Conservation (phyloP, 495 filamentous ascomycete genomes). For the Neurospora tetraspora region DNA sequence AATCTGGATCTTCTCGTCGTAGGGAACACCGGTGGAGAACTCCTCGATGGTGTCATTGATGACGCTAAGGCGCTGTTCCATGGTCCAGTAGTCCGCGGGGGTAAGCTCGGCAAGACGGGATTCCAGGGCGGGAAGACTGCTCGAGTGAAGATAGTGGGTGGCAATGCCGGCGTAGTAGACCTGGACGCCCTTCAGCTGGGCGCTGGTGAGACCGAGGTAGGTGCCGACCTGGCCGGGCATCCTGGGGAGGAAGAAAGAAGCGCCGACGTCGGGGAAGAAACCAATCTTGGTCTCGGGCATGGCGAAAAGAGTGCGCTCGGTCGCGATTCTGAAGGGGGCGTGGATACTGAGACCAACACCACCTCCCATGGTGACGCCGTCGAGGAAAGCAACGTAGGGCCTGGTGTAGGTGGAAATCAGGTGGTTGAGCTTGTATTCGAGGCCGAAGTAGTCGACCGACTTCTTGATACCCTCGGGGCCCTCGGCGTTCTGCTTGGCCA, state of each 20-base stretch:
- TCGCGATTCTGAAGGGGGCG: constrained; percentile 92
- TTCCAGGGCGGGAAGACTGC: constrained; percentile 67
- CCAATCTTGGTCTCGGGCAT: constrained; percentile 98
- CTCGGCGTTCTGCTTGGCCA: constrained; percentile 60
- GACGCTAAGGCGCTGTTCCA: constrained; percentile 50
- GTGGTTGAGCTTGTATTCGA: constrained; percentile 93
- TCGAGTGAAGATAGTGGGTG: constrained; percentile 91
- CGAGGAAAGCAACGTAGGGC: constrained; percentile 92
- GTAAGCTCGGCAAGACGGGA: constrained; percentile 77
- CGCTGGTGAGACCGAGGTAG: constrained; percentile 84
- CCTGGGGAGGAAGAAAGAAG: constrained; percentile 85
- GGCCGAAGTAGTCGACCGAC: constrained; percentile 75
- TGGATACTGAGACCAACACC: constrained; percentile 91
- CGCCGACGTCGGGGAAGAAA: constrained; percentile 96
- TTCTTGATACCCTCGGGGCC: constrained; percentile 55
- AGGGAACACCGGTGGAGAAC: constrained; percentile 71
- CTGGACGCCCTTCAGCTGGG: constrained; percentile 69
- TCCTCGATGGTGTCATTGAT: constrained; percentile 88
- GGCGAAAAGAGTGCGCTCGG: constrained; percentile 86
- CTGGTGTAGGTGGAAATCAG: constrained; percentile 89
- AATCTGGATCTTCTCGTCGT: constrained; percentile 53
- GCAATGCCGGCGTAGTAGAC: constrained; percentile 77
- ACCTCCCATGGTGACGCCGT: constrained; percentile 96
- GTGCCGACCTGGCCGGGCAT: constrained; percentile 77
- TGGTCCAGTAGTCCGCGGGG: constrained; percentile 62